These are phyloP conservation scores for Musa schizocarpa DNA, from an alignment of 176 grass and related monocot species.

Conservation along the genomic window DNA sequence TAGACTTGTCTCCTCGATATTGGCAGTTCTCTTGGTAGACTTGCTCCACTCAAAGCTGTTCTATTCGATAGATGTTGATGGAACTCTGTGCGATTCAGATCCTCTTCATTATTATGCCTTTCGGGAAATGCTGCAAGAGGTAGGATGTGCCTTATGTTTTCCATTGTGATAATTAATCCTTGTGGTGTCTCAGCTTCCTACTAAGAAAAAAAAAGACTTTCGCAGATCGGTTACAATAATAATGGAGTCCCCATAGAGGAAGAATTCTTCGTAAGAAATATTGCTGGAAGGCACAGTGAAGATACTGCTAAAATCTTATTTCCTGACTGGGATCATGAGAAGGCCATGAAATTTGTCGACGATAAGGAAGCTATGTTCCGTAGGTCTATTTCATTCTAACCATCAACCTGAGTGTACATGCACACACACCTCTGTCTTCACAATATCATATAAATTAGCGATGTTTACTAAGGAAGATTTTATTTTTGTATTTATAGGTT, in stretches of 20 bases:
- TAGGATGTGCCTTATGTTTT: conserved; percentile 1
- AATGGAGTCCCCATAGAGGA: conserved; percentile 81
- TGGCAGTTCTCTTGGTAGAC: conserved; percentile 39
- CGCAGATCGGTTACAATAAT: conserved; percentile 97
- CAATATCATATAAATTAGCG: too few species aligned
- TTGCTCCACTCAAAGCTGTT: conserved; percentile 68
- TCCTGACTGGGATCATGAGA: conserved; percentile 73
- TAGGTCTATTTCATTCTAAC: conserved; percentile 26
- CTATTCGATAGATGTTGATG: conserved; percentile 94
- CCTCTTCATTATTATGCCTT: conserved; percentile 81
- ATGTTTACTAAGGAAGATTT: not conserved
- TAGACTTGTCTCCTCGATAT: conserved; percentile 12
- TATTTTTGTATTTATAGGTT: conserved; percentile 27
- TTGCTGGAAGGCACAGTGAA: conserved; percentile 70
- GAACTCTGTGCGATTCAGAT: conserved; percentile 80
- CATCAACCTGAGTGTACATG: too few species aligned
- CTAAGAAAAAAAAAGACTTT: not conserved
- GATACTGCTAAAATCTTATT: conserved; percentile 67
- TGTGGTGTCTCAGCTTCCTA: not conserved
- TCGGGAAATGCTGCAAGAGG: conserved; percentile 71
- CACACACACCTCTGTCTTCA: not conserved
- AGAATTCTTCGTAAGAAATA: conserved; percentile 78
- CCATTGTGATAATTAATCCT: not conserved
- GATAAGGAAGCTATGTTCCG: conserved; percentile 64
- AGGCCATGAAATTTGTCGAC: conserved; percentile 62